Percentiles rank a stretch among this genome's conserved stretches.
Conservation (phyloP, 805 yeast species). For the Myxozyma neotropica region DNA sequence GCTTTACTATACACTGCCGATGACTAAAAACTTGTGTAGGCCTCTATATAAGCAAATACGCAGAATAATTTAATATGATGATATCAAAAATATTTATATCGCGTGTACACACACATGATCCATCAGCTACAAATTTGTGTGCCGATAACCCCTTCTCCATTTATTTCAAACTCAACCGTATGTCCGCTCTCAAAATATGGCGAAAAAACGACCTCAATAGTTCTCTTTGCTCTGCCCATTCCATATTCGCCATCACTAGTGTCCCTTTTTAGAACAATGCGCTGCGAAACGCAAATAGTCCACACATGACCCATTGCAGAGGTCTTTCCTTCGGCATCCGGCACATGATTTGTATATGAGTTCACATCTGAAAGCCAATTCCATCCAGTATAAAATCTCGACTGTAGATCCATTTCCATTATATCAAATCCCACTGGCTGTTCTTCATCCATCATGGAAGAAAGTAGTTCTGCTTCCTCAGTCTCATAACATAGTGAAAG, state of each 20-base stretch:
- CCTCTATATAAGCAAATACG: no score
- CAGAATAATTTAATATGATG: no score
- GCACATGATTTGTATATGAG: constrained; percentile 35
- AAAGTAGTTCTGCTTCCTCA: not conserved
- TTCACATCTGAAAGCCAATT: constrained; percentile 46
- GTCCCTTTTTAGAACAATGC: constrained; percentile 46
- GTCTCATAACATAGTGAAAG: not conserved
- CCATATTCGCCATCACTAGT: constrained; percentile 28
- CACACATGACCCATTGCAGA: constrained; percentile 62
- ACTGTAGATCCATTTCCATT: constrained; percentile 60
- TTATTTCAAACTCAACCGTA: constrained; percentile 38
- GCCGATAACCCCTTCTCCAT: not conserved
- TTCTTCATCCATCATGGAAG: not conserved
- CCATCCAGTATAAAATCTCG: constrained; percentile 80
- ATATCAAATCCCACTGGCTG: constrained; percentile 37
- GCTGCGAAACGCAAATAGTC: constrained; percentile 54
- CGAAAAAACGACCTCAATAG: constrained; percentile 49
- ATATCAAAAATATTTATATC: no score
- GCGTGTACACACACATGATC: no score
- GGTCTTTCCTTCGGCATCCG: constrained; percentile 39
- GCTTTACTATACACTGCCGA: no score
- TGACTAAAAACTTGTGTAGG: no score
- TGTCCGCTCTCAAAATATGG: constrained; percentile 34
- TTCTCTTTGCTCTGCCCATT: constrained; percentile 38
- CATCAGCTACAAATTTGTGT: no score